These are phyloP conservation scores for Trifolium dubium DNA, from an alignment of 306 rosid species.

Conservation along the genomic window DNA sequence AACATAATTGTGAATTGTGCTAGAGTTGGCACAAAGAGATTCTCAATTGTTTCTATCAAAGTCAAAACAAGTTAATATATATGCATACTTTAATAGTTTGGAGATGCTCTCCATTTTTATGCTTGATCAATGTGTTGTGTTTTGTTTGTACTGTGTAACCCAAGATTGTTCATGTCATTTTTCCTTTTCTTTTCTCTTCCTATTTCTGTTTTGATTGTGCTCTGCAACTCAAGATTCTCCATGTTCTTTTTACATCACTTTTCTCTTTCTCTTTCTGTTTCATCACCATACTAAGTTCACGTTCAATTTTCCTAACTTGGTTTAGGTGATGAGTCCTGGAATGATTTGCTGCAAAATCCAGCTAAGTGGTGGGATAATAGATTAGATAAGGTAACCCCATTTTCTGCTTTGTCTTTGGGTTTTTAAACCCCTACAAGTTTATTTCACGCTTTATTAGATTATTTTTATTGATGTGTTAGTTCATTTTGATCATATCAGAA, in stretches of 20 bases:
- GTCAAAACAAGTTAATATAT: too few relatives aligned
- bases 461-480: slow-evolving; percentile 6
- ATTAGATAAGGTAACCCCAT: slow-evolving; percentile 55
- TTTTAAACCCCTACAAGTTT: slow-evolving; percentile 8
- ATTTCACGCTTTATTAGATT: slow-evolving; percentile 28
- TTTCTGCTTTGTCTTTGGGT: slow-evolving; percentile 6
- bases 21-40: slow-evolving; percentile 4
- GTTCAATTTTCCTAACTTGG: background rate
- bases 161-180: too few relatives aligned
- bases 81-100: too few relatives aligned
- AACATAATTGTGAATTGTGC: too few relatives aligned
- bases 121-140: slow-evolving; percentile 14
- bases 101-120: slow-evolving; percentile 26
- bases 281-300: background rate
- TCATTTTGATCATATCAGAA: slow-evolving; percentile 48
- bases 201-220: too few relatives aligned
- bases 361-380: slow-evolving; percentile 79
- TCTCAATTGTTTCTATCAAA: too few relatives aligned
- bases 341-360: slow-evolving; percentile 63
- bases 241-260: background rate
- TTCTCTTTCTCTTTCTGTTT: slow-evolving; percentile 24
- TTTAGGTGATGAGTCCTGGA: slow-evolving; percentile 64
- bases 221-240: slow-evolving; percentile 14
- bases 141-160: background rate
- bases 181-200: too few relatives aligned